These are phyloP conservation scores for Podospora conica DNA, from an alignment of 495 filamentous ascomycete species.

Conservation along the genomic window DNA sequence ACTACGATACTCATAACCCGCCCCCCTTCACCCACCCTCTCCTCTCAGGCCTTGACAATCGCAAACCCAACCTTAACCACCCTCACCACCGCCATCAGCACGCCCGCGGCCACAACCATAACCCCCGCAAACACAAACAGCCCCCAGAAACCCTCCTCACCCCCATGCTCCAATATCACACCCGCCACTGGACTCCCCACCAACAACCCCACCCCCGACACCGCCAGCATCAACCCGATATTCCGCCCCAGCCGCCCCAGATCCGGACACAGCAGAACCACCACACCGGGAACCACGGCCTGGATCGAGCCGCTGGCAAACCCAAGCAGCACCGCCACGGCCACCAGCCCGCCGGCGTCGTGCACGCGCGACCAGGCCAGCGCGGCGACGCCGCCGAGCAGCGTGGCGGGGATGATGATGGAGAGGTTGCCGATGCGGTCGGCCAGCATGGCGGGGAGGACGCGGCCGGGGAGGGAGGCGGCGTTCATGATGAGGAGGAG, in stretches of 20 bases:
- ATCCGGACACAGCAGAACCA: slow-evolving; percentile 50
- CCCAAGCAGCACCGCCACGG: slow-evolving; percentile 37
- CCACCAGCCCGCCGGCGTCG: slow-evolving; percentile 31
- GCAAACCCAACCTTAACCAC: slow-evolving; percentile 11
- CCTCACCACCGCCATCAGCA: neutral
- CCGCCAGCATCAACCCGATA: slow-evolving; percentile 60
- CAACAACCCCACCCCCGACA: slow-evolving; percentile 51
- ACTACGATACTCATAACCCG: no score
- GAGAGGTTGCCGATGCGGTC: slow-evolving; percentile 33
- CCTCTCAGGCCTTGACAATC: slow-evolving; percentile 3
- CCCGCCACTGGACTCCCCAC: slow-evolving; percentile 63
- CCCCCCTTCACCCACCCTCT: no score
- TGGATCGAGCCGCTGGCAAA: slow-evolving; percentile 58
- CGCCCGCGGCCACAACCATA: neutral
- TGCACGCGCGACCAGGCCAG: slow-evolving; percentile 34
- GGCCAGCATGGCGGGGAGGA: slow-evolving; percentile 37
- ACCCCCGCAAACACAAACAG: slow-evolving; percentile 8
- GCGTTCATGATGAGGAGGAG: slow-evolving; percentile 44
- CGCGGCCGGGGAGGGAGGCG: slow-evolving; percentile 40
- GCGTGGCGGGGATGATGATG: slow-evolving; percentile 26
- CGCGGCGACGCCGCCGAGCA: slow-evolving; percentile 26
- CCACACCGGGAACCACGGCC: slow-evolving; percentile 51
- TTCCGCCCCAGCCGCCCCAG: slow-evolving; percentile 57
- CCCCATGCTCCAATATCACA: slow-evolving; percentile 30
- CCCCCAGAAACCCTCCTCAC: neutral